Base-by-base conservation (phyloP, 345 rosid genomes). In the Barbarea vulgaris region DNA sequence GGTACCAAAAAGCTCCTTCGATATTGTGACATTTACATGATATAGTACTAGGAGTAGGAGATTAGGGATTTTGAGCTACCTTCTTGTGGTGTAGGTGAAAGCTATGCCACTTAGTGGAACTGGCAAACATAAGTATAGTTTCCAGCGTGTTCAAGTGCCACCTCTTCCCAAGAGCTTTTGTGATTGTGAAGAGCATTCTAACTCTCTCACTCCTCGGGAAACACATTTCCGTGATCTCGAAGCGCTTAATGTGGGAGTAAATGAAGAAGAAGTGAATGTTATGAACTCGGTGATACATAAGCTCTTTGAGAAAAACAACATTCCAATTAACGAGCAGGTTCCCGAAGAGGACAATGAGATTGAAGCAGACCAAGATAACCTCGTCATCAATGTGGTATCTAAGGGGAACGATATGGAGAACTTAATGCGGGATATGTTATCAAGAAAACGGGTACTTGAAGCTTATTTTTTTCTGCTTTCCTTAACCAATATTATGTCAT, bases 91-190 rank as follows among this genome's bases (percentile, higher is more conserved):
- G 65, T 81, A 92, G 97, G 77, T 92, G 76, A 92, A 90, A 81
- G 50, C 86, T 48, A 33, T 90, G 83, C 91, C 96, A 52, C 66
- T 86, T 18, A 81, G 61, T 78, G 99, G 99, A 75, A 87, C 90
- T 42, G 98, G 98, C 5, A 95, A 90, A 82, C 98, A 90, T 79
- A 92, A 80, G 53, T 93, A 93, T 83, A 93, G 98, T 59, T 93
- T 90, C 78, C 90, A 89, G 73, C 89, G 87, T 61, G 81, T 88
- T 51, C 75, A 79, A 57, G 82, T 76, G 69, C 85, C 86, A 31
- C 56, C 92, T 28, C 22, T 87, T 42, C 93, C 99, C 18, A 77
- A 48, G 47, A 80, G 77, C 74, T 89, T 95, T 76, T 92, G 99
- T 69, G 98, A 90, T 72, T 92, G 98, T 33, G 96, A 89, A 72